Evolutionary conservation across 2,329 filamentous ascomycete species (phyloP), one percentile per base, ranked within the genome.

Genomic region (Paecilomyces formosus): DNA sequence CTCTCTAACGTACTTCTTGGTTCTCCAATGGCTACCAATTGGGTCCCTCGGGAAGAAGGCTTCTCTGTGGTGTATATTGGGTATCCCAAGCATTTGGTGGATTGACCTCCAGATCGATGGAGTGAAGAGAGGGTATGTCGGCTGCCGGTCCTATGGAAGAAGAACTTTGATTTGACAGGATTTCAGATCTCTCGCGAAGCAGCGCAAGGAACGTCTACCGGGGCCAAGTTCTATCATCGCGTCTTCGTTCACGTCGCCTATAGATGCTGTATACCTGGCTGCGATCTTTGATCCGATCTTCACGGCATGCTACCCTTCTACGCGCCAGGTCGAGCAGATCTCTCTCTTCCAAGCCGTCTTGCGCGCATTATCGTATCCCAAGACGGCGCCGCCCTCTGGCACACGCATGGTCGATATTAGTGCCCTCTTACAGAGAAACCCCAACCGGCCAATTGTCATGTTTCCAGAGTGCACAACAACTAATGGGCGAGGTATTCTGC

Each of bases 61-160:
- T 12, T 85, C 91, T 54, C 78, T 97, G 56, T 97, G 94, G 93
- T 83, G 86, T 61, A 84, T 97, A 64, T 84, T 99, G 65, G 88
- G 86, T 39, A 88, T 96, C 60, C 91, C 92, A 0, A 93, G 94
- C 28, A 90, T 99, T 59, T 97, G 92, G 92, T 97, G 93, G 93
- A 88, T 97, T 58, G 94, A 99, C 75, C 80, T 99, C n/a, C 93
- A 97, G 74, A 90, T 99, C 64, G 94, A 99, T 72, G 93, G 93
- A 59, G 94, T 99, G 57, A 92, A 90, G 76, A 90, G 92, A 77
- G 94, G 94, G 77, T 92, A 73, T 58, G 79, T 70, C 45, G 18
- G 18, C 11, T 12, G 15, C 60, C 50, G 54, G 60, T 12, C 24
- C 1, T 15, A 13, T 24, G n/a, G n/a, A 8, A 7, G 52, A 52